Percentiles rank a stretch among this genome's conserved stretches.
phyloP scores from a whole-genome alignment of 495 filamentous ascomycete genomes.

The Immersiella caudata region DNA sequence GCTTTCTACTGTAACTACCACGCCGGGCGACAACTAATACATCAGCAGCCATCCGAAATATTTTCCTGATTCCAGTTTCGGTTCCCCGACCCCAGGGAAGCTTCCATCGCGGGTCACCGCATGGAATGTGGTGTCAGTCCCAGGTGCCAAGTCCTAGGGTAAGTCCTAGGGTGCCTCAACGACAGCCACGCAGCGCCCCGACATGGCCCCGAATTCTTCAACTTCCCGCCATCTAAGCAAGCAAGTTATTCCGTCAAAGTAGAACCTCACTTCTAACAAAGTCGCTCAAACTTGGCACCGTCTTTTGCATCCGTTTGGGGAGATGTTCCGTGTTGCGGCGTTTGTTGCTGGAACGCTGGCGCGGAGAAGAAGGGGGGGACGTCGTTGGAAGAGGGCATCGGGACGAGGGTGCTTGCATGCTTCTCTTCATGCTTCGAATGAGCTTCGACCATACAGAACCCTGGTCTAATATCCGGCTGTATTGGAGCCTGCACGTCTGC shows the following conservation, averaged over 20 bases:
- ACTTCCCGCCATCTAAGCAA: background rate
- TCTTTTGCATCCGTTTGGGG: background rate
- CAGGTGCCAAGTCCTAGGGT: constrained; percentile 7
- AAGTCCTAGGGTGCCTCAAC: constrained; percentile 1
- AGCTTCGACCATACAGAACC: constrained; percentile 28
- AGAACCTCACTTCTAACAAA: background rate
- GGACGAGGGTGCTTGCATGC: constrained; percentile 23
- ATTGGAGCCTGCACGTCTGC: constrained; percentile 25
- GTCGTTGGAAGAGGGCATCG: constrained; percentile 18
- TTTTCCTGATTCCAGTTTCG: background rate
- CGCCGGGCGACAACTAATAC: background rate
- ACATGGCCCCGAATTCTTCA: background rate
- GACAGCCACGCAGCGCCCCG: background rate
- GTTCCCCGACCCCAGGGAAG: background rate
- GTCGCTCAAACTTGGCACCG: background rate
- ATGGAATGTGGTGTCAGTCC: background rate
- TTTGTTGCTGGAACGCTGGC: background rate
- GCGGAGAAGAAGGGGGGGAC: constrained; percentile 2
- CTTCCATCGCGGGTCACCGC: constrained; percentile 1
- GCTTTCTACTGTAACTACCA: background rate
- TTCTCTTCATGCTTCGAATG: constrained; percentile 30
- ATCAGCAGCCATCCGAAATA: background rate
- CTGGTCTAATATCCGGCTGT: constrained; percentile 29
- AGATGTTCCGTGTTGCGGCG: background rate
- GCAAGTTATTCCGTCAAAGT: background rate